Base-by-base conservation (phyloP, 2,329 filamentous ascomycete species). In the Fusarium luffae region DNA sequence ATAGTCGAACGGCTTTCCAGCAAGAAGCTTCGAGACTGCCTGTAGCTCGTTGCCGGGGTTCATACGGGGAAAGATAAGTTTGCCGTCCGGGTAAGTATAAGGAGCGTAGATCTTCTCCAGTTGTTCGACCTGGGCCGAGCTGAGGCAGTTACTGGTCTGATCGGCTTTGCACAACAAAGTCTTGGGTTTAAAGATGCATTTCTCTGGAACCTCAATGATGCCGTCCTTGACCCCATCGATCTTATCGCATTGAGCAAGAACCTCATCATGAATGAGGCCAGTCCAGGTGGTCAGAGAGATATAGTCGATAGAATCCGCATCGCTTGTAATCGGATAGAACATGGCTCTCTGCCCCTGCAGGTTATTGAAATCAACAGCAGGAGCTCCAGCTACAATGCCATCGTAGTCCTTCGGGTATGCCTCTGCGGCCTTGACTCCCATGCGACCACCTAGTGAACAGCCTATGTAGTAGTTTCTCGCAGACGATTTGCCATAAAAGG, bases 381-480 rank as follows among this genome's bases (percentile, higher is more conserved):
- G 84, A 0, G 82, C 82, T 7, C 83, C 83, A 5, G 80, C 79
- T 2, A 83, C 76, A 1, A 81, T 79, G 16, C 84, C 84, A 54
- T 90, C 86, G 54, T 88, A 89, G 63, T 89, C 86, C 0, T 84
- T 78, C 0, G 88, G 86, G 63, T 83, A 88, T 16, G 78, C 72
- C 68, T 89, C 83, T 0, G 85, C 83, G 9, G 83, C 82, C 55
- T 85, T 85, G 34, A 88, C 78, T 5, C 86, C 88, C 78, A 90
- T 86, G 0, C 88, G 80, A 1, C 88, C 88, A 9, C 89, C 88
- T 0, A 86, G 84, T 0, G 86, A 89, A 71, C 88, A 90, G 10
- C 88, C 88, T 4, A 84, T 72, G 64, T 85, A 89, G 75, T 89
- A 90, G 1, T 82, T 83, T 54, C 83, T 84, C 1, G 77, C 74